These are phyloP conservation scores for Imleria badia DNA, from an alignment of 768 basidiomycete genomes.

Conservation along the genomic window DNA sequence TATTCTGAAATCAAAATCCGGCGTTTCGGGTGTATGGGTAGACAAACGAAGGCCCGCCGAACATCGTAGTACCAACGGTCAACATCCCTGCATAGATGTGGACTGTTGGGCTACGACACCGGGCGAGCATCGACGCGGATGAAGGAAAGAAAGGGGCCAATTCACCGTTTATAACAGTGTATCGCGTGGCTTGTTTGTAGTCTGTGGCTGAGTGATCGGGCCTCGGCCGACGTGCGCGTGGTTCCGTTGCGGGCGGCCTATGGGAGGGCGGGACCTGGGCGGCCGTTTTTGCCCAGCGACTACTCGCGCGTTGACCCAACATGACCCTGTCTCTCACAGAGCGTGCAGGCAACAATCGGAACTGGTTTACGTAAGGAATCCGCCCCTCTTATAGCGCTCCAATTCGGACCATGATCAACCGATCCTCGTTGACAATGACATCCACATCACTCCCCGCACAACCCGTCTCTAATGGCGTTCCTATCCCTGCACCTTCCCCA, in stretches of 20 bases:
- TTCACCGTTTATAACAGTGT: neutral
- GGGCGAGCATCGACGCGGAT: neutral
- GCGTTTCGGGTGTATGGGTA: no score
- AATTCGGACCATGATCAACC: neutral
- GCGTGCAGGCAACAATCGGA: neutral
- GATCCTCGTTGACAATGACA: constrained; percentile 15
- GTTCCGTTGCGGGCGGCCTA: neutral
- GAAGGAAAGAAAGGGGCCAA: neutral
- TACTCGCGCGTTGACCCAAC: neutral
- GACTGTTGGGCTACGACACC: constrained; percentile 19
- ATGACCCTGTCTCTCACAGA: neutral
- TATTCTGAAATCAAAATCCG: no score
- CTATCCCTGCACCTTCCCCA: constrained; percentile 3
- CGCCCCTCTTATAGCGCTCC: constrained; percentile 11
- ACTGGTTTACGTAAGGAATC: constrained; percentile 14
- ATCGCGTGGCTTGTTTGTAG: constrained; percentile 12
- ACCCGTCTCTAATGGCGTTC: constrained; percentile 9
- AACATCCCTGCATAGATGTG: constrained; percentile 12
- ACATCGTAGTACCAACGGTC: constrained; percentile 12
- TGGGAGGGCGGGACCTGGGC: neutral
- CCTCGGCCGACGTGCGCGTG: neutral
- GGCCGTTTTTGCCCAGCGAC: neutral
- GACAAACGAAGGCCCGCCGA: neutral
- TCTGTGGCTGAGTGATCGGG: neutral
- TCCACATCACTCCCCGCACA: constrained; percentile 7